phyloP scores from a whole-genome alignment of 805 yeast genomes.

The Metschnikowia kunwiensis region DNA sequence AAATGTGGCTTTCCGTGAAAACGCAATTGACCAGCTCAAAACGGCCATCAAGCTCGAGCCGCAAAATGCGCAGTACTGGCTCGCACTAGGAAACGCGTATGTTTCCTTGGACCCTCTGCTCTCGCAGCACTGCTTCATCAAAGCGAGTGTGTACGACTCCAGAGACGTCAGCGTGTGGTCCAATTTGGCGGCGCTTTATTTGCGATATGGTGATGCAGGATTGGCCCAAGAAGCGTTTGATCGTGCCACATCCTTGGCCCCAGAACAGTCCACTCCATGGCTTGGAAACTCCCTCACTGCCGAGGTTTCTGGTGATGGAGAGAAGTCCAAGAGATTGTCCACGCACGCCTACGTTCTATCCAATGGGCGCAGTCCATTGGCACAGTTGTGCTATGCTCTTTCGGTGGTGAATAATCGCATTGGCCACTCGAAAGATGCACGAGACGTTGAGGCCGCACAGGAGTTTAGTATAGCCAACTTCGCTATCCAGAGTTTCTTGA shows the following conservation, averaged over 20 bases:
- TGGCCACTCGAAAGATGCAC: slow-evolving; percentile 44
- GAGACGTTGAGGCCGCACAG: slow-evolving; percentile 58
- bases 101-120: slow-evolving; percentile 62
- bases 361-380: slow-evolving; percentile 64
- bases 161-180: slow-evolving; percentile 73
- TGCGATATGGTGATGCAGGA: slow-evolving; percentile 62
- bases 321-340: slow-evolving; percentile 54
- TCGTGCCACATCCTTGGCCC: slow-evolving; percentile 78
- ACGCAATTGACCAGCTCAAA: slow-evolving; percentile 57
- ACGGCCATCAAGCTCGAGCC: slow-evolving; percentile 70
- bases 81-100: slow-evolving; percentile 74
- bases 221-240: slow-evolving; percentile 71
- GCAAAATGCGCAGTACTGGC: slow-evolving; percentile 73
- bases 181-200: slow-evolving; percentile 73
- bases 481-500: slow-evolving; percentile 65
- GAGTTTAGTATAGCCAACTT: slow-evolving; percentile 63
- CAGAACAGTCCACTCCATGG: slow-evolving; percentile 77
- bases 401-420: slow-evolving; percentile 47
- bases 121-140: slow-evolving; percentile 90
- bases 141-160: slow-evolving; percentile 68
- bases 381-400: slow-evolving; percentile 70
- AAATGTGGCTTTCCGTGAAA: slow-evolving; percentile 34
- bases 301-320: slow-evolving; percentile 47
- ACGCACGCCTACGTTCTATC: slow-evolving; percentile 80
- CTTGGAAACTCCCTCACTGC: slow-evolving; percentile 74